Conservation (phyloP, 108 stramenopile species). For the Cyclotella cryptica region DNA sequence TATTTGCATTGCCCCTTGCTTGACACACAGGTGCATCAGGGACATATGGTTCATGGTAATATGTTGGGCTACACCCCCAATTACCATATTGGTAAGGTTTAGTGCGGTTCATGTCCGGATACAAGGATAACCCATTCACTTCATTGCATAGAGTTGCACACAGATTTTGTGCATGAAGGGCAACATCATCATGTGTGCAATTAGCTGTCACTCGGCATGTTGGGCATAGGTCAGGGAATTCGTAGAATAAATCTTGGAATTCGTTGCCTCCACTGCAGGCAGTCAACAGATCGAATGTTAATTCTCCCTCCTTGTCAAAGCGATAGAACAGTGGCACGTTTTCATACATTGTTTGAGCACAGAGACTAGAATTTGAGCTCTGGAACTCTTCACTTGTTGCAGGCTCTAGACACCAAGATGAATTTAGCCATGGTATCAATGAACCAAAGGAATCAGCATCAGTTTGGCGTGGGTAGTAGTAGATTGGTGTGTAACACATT, state of each 20-base stretch:
- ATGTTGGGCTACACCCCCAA: not conserved
- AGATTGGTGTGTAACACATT: constrained; percentile 9
- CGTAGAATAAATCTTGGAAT: not conserved
- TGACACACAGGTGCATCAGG: constrained; percentile 9
- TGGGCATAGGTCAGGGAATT: not conserved
- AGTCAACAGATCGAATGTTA: not conserved
- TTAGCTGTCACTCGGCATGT: not conserved
- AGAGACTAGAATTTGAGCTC: not conserved
- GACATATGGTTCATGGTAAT: not conserved
- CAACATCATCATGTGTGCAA: not conserved
- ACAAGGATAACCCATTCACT: not conserved
- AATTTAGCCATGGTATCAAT: not conserved
- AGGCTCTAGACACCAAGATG: not conserved
- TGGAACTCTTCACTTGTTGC: constrained; percentile 1
- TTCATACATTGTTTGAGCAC: not conserved
- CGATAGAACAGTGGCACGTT: not conserved
- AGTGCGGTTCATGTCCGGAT: constrained; percentile 1
- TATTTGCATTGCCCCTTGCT: not conserved
- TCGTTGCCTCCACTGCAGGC: not conserved
- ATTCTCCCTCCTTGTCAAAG: not conserved
- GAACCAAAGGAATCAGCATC: not conserved
- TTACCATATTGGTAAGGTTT: not conserved
- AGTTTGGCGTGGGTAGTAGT: constrained; percentile 4
- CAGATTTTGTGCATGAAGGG: not conserved
- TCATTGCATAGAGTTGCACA: constrained; percentile 3